Evolutionary conservation across 768 basidiomycete species (phyloP).

Genomic region (Macrocybe gigantea): DNA sequence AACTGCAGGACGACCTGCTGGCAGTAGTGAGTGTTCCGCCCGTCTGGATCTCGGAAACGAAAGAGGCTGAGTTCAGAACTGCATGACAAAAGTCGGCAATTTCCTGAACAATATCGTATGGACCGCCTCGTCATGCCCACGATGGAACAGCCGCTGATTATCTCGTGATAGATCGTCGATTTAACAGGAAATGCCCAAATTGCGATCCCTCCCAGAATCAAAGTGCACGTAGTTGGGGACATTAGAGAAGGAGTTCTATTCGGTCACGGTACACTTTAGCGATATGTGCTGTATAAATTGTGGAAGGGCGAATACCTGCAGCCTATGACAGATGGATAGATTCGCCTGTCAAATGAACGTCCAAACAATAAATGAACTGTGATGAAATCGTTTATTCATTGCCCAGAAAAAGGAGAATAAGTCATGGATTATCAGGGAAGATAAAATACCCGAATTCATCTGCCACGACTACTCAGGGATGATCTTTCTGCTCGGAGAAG

Average conservation of each 20-base stretch:
- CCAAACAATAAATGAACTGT: too few relatives aligned
- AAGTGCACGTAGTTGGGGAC: constrained; percentile 3
- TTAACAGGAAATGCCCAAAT: constrained; percentile 20
- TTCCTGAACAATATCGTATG: constrained; percentile 67
- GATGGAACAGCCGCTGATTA: constrained; percentile 11
- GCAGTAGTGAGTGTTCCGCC: constrained; percentile 58
- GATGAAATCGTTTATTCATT: too few relatives aligned
- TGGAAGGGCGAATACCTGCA: too few relatives aligned
- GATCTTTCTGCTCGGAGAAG: too few relatives aligned
- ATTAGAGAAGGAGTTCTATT: not conserved
- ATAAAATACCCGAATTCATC: too few relatives aligned
- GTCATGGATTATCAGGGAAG: too few relatives aligned
- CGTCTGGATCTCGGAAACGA: constrained; percentile 2
- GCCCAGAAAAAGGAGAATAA: too few relatives aligned
- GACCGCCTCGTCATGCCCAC: constrained; percentile 5
- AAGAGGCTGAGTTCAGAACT: constrained; percentile 13
- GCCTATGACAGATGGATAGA: too few relatives aligned
- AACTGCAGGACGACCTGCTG: constrained; percentile 60
- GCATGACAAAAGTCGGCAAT: constrained; percentile 48
- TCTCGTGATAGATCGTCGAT: constrained; percentile 20
- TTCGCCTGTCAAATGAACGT: too few relatives aligned
- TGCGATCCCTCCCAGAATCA: constrained; percentile 13
- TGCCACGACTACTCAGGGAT: too few relatives aligned
- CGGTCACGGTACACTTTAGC: too few relatives aligned
- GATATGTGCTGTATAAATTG: too few relatives aligned